A percentile compares a stretch with the other conserved stretches of the same genome.
phyloP scores from a whole-genome alignment of 495 filamentous ascomycete species.

The Talaromyces proteolyticus region DNA sequence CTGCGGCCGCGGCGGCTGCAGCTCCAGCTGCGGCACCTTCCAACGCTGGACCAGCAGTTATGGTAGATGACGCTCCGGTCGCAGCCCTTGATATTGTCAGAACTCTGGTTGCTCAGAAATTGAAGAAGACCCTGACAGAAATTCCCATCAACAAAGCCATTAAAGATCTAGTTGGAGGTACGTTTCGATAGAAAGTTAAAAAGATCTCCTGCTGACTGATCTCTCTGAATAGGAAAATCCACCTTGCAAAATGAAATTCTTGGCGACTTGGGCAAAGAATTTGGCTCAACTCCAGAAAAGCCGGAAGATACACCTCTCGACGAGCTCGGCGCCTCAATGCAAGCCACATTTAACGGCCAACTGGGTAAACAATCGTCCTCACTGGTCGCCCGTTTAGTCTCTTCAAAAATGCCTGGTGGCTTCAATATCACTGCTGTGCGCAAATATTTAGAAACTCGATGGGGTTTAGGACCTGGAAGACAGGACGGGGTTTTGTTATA shows the following conservation, averaged over 20 bases:
- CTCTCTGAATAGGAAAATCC: constrained; percentile 66
- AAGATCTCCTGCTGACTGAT: not conserved
- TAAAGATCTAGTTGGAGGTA: constrained; percentile 97
- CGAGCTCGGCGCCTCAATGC: constrained; percentile 92
- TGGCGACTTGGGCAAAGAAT: constrained; percentile 95
- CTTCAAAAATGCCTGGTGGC: constrained; percentile 98
- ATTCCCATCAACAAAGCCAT: constrained; percentile 95
- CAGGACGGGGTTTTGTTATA: constrained; percentile 89
- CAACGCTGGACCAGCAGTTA: constrained; percentile 80
- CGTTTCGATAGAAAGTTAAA: constrained; percentile 20
- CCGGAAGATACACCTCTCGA: constrained; percentile 96
- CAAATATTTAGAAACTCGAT: constrained; percentile 91
- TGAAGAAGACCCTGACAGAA: constrained; percentile 88
- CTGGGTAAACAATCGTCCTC: constrained; percentile 95
- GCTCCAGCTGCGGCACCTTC: constrained; percentile 50
- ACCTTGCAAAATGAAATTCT: constrained; percentile 97
- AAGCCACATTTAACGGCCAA: constrained; percentile 95
- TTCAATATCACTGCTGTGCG: constrained; percentile 96
- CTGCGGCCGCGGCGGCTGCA: constrained; percentile 26
- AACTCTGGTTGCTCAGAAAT: constrained; percentile 92
- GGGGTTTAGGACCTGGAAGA: constrained; percentile 80
- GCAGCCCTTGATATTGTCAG: constrained; percentile 85
- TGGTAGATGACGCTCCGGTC: constrained; percentile 81
- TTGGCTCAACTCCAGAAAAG: constrained; percentile 96
- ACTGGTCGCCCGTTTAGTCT: constrained; percentile 87